Conservation (phyloP, 139 green algal genomes). For the Chlamydomonas sphaeroides region DNA sequence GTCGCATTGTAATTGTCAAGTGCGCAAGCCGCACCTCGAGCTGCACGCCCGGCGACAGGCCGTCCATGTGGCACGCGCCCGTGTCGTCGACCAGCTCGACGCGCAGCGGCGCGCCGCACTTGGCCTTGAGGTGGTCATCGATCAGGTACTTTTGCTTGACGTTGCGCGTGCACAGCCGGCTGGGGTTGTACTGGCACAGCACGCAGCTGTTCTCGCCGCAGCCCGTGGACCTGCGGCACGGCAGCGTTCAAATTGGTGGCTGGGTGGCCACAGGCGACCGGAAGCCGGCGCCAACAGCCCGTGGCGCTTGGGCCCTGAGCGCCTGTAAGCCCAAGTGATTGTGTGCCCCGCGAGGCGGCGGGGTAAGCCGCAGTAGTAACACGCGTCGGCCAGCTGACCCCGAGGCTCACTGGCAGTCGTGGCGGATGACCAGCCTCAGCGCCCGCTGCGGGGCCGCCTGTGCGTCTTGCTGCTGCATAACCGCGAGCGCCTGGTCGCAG, state of each 20-base stretch:
- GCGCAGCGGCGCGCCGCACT: slow-evolving; percentile 63
- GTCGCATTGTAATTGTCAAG: no score
- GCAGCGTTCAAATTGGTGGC: no score
- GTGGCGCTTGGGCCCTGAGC: no score
- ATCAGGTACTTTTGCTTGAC: slow-evolving; percentile 75
- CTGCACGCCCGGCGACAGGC: slow-evolving; percentile 54
- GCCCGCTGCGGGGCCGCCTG: slow-evolving; percentile 26
- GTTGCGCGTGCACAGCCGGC: slow-evolving; percentile 72
- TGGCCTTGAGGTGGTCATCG: slow-evolving; percentile 69
- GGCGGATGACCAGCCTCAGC: slow-evolving; percentile 64
- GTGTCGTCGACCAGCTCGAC: slow-evolving; percentile 65
- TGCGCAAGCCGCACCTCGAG: no score
- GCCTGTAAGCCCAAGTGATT: no score
- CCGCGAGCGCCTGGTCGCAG: slow-evolving; percentile 36
- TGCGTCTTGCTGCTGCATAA: slow-evolving; percentile 27
- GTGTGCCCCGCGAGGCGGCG: no score
- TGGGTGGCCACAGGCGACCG: no score
- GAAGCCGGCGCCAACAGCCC: no score
- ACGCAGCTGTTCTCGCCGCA: slow-evolving; percentile 62
- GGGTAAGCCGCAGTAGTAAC: no score
- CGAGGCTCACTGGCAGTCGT: slow-evolving; percentile 68
- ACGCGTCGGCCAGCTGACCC: neutral
- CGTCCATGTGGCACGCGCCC: slow-evolving; percentile 56
- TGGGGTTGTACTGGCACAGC: slow-evolving; percentile 74
- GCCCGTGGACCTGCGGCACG: slow-evolving; percentile 60